Evolutionary conservation across 805 yeast genomes (phyloP), one percentile per base, ranked within the genome.

Genomic region (Candida nemodendra): DNA sequence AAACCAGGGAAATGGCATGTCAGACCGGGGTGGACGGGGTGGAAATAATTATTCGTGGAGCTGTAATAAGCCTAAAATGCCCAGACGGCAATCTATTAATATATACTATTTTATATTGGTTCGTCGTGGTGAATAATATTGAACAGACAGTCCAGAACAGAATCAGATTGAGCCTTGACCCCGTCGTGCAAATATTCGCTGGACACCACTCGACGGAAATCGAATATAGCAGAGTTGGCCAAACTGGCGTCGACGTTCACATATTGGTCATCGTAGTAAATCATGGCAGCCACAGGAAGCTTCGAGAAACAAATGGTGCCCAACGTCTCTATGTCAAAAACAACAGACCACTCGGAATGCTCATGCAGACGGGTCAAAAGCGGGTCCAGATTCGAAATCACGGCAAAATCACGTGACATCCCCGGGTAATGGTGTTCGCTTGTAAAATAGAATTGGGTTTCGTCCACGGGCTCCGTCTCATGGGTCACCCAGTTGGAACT

Each of bases 391-490:
- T 56, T 56, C 4, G 50, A 39, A 27, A 77, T 59, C 44, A 71
- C 76, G 0, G 55, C 53, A 44, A 64, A 75, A 45, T 76, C 79
- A 24, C 71, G 73, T 42, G 52, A 68, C 73, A 74, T 74, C 11
- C 71, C 68, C 43, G 68, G 66, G 56, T 55, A 75, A 30, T 76
- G 76, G 78, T 75, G 74, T 44, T 77, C 81, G 9, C 80, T 78
- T 1, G 54, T 52, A 33, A 56, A 56, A n/a, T 39, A 27, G 38
- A 51, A 51, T 5, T 34, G 15, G 4, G 18, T 22, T 4, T 26
- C 16, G 8, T 13, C 44, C 2, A 25, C 33, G 27, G 56, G 49
- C 43, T 72, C 56, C 32, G 58, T 42, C 32, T 70, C 57, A 12
- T 71, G 69, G 2, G 80, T 81, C 5, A 74, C 55, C 83, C 83